Conservation (phyloP, 371 early-diverging fungal genomes). For the Globomyces sp. region DNA sequence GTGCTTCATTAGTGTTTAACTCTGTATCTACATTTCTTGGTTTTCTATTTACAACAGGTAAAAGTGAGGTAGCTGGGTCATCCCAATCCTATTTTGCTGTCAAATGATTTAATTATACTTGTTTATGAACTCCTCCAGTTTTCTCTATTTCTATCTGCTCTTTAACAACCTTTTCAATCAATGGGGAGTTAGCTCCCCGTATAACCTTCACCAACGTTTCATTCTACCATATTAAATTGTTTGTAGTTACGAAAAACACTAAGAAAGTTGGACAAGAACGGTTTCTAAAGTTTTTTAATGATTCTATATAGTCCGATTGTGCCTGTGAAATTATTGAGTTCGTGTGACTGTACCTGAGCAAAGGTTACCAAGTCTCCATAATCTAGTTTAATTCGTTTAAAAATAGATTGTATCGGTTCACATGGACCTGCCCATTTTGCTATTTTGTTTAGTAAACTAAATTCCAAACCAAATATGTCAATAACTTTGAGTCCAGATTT, state of each 20-base stretch:
- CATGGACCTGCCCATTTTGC: constrained; percentile 59
- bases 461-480: constrained; percentile 39
- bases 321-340: constrained; percentile 28
- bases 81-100: no score
- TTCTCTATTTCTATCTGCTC: constrained; percentile 50
- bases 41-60: background rate
- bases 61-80: no score
- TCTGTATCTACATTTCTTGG: constrained; percentile 5
- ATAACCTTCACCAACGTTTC: constrained; percentile 47
- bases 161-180: constrained; percentile 46
- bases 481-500: constrained; percentile 40
- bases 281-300: constrained; percentile 38
- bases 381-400: constrained; percentile 52
- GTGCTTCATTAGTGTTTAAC: background rate
- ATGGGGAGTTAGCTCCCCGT: constrained; percentile 53
- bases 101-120: constrained; percentile 21
- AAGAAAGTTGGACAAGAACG: constrained; percentile 52
- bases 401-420: constrained; percentile 51
- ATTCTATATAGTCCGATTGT: constrained; percentile 42
- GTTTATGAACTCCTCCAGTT: constrained; percentile 31
- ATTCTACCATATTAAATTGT: constrained; percentile 24
- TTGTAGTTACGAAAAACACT: constrained; percentile 42
- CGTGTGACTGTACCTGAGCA: constrained; percentile 29
- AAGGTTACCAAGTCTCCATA: constrained; percentile 43
- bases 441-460: constrained; percentile 14